phyloP scores from a whole-genome alignment of 2,329 filamentous ascomycete species.

The Periconia macrospinosa region DNA sequence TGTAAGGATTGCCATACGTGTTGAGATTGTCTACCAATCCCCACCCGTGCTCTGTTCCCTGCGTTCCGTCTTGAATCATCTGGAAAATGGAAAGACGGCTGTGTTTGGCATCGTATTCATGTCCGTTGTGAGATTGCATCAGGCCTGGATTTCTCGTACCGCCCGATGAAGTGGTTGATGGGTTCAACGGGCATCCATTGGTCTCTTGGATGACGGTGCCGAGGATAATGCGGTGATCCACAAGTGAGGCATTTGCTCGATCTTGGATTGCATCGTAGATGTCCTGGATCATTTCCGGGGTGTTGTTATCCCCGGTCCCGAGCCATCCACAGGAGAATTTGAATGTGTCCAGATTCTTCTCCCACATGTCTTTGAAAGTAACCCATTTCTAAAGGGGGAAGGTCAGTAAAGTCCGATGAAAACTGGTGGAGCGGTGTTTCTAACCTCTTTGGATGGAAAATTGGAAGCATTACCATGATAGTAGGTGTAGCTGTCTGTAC shows the following conservation, averaged over 20 bases:
- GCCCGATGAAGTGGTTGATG: slow-evolving; percentile 12
- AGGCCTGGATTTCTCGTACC: slow-evolving; percentile 21
- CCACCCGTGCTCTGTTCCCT: slow-evolving; percentile 14
- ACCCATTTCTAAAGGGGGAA: slow-evolving; percentile 18
- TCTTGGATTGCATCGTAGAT: slow-evolving; percentile 17
- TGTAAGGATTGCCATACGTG: slow-evolving; percentile 14
- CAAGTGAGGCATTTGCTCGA: slow-evolving; percentile 14
- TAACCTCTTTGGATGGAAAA: slow-evolving; percentile 16
- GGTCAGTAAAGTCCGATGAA: not conserved
- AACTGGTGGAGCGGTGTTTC: not conserved
- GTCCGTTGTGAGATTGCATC: slow-evolving; percentile 28
- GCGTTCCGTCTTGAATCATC: slow-evolving; percentile 18
- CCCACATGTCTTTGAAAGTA: slow-evolving; percentile 29
- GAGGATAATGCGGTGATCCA: slow-evolving; percentile 17
- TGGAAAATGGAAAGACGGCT: slow-evolving; percentile 14
- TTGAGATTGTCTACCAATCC: slow-evolving; percentile 18
- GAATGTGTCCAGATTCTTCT: slow-evolving; percentile 21
- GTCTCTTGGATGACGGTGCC: slow-evolving; percentile 17
- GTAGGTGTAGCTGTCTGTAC: slow-evolving; percentile 27
- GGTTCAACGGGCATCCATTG: slow-evolving; percentile 12
- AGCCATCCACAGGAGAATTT: slow-evolving; percentile 19
- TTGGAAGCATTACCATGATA: slow-evolving; percentile 30
- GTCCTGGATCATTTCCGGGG: slow-evolving; percentile 14
- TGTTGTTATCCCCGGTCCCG: slow-evolving; percentile 11
- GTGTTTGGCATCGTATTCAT: slow-evolving; percentile 18